Base-by-base conservation (phyloP, 768 basidiomycete genomes). In the Terana coerulea region DNA sequence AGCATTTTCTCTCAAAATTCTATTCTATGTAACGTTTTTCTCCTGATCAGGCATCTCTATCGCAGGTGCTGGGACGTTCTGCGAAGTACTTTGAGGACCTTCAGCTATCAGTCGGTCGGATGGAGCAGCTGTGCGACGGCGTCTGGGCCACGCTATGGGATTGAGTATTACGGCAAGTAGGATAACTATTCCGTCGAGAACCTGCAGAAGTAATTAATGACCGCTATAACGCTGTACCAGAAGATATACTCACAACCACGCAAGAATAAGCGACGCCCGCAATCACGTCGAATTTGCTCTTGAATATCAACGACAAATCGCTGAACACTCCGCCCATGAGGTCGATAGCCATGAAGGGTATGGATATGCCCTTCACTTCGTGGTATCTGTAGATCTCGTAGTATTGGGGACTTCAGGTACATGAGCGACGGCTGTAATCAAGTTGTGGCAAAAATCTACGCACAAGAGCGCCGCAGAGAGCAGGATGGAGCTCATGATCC, bases 311-410 rank as follows among this genome's bases (percentile, higher is more conserved):
- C 24, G 84, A 86, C 6, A 88, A 69, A 54, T 79, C 73, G 49
- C 79, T 84, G 68, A 89, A 89, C 2, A 91, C 65, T 5, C 79
- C 83, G 26, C 88, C 90, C 8, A 81, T 61, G 48, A 83, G 72
- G 61, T 93, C 90, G 45, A 91, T 73, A 8, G 67, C 57, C 70
- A 91, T 83, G 69, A 91, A 91, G 6, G 72, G 36, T 37, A 86
- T 68, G 0, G 84, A 87, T 46, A 93, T 80, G 7, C 90, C 89
- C 21, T 79, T 61, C 33, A 86, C 83, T 56, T 82, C 77, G 55
- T 72, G 72, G 59, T 75, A 72, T 54, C 78, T 77, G 67, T 77
- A 85, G 39, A 92, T 91, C 61, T 91, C 87, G 64, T 75, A 81
- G 59, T 85, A 91, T 64, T 92, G 89, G 0, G 90, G 80, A 1